Conservation (phyloP, 352 stramenopile genomes). For the Bremia lactucae region DNA sequence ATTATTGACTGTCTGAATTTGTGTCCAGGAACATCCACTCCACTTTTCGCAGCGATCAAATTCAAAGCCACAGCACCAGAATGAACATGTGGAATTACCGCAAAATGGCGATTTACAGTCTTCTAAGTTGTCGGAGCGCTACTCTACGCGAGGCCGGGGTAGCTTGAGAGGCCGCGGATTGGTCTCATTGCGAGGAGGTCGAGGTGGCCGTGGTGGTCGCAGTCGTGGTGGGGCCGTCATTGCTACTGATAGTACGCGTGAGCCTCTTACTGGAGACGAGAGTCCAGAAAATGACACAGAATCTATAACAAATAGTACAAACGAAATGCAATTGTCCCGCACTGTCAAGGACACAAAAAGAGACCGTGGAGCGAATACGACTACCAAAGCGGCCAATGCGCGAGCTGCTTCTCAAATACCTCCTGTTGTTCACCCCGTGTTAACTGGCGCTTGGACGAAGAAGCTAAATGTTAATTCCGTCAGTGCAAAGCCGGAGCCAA, state of each 20-base stretch:
- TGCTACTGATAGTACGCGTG: slow-evolving; percentile 14
- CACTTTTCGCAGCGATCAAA: slow-evolving; percentile 20
- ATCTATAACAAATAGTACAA: slow-evolving; percentile 20
- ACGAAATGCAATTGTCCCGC: slow-evolving; percentile 16
- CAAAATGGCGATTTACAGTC: slow-evolving; percentile 19
- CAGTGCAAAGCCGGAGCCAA: slow-evolving; percentile 25
- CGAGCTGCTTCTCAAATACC: slow-evolving; percentile 23
- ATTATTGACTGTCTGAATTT: too few relatives aligned
- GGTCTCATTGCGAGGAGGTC: slow-evolving; percentile 31
- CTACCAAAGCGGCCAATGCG: slow-evolving; percentile 26
- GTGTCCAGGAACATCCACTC: slow-evolving; percentile 8
- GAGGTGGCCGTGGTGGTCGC: slow-evolving; percentile 32
- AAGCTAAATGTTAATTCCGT: slow-evolving; percentile 46
- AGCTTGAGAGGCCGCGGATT: slow-evolving; percentile 44
- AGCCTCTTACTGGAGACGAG: slow-evolving; percentile 28
- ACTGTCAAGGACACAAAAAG: slow-evolving; percentile 36
- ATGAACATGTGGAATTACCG: slow-evolving; percentile 10
- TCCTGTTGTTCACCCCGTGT: slow-evolving; percentile 40
- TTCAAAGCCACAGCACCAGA: slow-evolving; percentile 28
- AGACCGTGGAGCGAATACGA: slow-evolving; percentile 22
- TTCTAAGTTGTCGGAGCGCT: slow-evolving; percentile 23
- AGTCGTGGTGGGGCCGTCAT: slow-evolving; percentile 26
- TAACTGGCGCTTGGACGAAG: slow-evolving; percentile 65
- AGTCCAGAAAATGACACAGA: slow-evolving; percentile 33
- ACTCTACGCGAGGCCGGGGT: slow-evolving; percentile 26